phyloP scores from a whole-genome alignment of 2,329 filamentous ascomycete genomes.

The Cladosporium cucumerinum region DNA sequence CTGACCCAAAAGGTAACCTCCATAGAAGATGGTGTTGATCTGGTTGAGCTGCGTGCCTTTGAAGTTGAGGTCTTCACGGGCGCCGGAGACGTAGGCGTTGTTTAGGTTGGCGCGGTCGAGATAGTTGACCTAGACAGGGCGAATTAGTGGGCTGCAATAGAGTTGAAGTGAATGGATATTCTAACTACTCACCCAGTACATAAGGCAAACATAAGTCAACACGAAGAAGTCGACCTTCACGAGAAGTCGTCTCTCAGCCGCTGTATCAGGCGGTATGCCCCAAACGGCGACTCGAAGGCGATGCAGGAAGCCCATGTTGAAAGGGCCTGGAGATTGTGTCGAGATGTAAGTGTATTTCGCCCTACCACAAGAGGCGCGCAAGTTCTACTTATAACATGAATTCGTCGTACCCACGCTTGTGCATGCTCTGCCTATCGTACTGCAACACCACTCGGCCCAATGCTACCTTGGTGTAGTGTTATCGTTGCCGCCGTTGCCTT shows the following conservation, averaged over 20 bases:
- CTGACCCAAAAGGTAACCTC: constrained; percentile 51
- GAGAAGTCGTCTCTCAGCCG: constrained; percentile 24
- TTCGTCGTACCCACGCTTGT: neutral
- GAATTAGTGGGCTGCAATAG: neutral
- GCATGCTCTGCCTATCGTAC: constrained; percentile 9
- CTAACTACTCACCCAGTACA: constrained; percentile 31
- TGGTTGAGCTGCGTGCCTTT: constrained; percentile 49
- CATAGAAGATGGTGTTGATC: constrained; percentile 33
- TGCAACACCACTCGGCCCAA: neutral
- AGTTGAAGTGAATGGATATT: neutral
- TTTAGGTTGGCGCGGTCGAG: constrained; percentile 52
- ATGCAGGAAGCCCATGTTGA: constrained; percentile 25
- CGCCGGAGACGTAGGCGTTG: constrained; percentile 56
- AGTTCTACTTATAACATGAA: neutral
- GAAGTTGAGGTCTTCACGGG: constrained; percentile 52
- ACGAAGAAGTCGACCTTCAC: constrained; percentile 35
- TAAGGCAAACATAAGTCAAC: constrained; percentile 39
- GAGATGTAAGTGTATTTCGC: neutral
- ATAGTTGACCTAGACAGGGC: constrained; percentile 24
- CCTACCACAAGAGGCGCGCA: neutral
- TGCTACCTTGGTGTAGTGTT: constrained; percentile 2
- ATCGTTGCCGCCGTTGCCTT: neutral
- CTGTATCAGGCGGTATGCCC: constrained; percentile 27
- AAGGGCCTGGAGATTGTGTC: neutral
- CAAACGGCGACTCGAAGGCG: constrained; percentile 25